Evolutionary conservation across 345 rosid species (phyloP), one percentile per base, ranked within the genome.

Genomic region (Streptanthus diversifolius): DNA sequence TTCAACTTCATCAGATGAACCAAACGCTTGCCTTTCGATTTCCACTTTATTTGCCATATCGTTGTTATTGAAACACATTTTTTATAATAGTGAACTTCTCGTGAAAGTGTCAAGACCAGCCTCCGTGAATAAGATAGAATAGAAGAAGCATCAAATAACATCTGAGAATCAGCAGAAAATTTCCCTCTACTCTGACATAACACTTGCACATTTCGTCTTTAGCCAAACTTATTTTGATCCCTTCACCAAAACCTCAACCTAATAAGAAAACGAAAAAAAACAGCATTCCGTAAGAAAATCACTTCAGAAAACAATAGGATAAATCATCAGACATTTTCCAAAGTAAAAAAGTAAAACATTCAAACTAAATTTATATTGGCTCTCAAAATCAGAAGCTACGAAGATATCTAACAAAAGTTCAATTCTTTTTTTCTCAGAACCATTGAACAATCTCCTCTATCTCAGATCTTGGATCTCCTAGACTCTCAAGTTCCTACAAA

Each of bases 1-100:
- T 27, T 75, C 83, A 45, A 73, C 83, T 80, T 84, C 87, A 59
- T 82, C 84, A 0, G 85, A 80, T 67, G 82, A 86, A 52, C 75
- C 86, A 29, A 58, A 74, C 63, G 72, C 81, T 49, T 72, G 88
- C 21, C 79, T 80, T 41, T 77, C 77, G 29, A 75, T 72, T 40
- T 62, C 78, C 60, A 79, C 66, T 73, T 81, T 80, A 69, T 82
- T 71, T 47, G 33, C 70, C 5, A 57, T 79, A 73, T 78, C 84
- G 44, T 77, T 81, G 78, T 81, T 81, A 57, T 82, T 84, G 41
- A 63, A 72, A 80, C 82, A 82, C 84, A 88, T 82, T 33, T 33
- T 45, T 52, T 54, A 54, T 12, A 43, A 54, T 47, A 60, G 63
- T 32, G 47, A 63, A 47, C 30, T 43, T 65, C 13, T 63, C 30